Evolutionary conservation across 805 yeast genomes (phyloP), one percentile per base, ranked within the genome.

Genomic region (Lipomyces sp.): DNA sequence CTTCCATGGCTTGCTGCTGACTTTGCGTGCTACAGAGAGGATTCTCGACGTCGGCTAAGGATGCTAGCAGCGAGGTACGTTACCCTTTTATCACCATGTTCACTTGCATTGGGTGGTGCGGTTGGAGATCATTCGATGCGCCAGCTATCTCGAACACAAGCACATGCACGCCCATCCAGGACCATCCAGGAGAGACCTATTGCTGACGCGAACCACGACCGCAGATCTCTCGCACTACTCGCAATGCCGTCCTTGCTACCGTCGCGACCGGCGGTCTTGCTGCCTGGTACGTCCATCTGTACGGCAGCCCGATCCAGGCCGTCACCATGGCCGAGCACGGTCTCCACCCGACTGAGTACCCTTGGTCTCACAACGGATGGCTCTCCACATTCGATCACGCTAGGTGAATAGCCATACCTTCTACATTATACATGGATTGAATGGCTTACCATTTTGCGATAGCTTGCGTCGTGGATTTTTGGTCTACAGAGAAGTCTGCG

Each of bases 401-500:
- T 22, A 54, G 59, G 56, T 52, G n/a, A 21, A 46, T 32, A 10
- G 31, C 14, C 7, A 16, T 28, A 41, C 39, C 4, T 41, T 29
- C 13, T 18, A 13, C 14, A 19, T 28, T 4, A 23, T 3, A 2
- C 44, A 5, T 11, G 24, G 4, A 26, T 2, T 18, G 18, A 26
- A 4, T 26, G 14, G 18, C 10, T 13, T 19, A 8, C 2, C 21
- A 22, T 23, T 13, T 6, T 7, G 13, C 32, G 23, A 3, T n/a
- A 58, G 63, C 49, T 86, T 93, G 68, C 86, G 98, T 79, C 89
- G 98, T 81, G 98, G 98, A 64, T 93, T 84, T 83, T 97, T 88
- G 71, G 98, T 93, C 56, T 93, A 93, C 80, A 84, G 89, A 73
- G 98, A 93, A 75, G 98, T 93, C 48, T 93, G 98, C 79, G 95